Evolutionary conservation across 78 protist species (phyloP).

Genomic region (Chrysochromulina tobinii): DNA sequence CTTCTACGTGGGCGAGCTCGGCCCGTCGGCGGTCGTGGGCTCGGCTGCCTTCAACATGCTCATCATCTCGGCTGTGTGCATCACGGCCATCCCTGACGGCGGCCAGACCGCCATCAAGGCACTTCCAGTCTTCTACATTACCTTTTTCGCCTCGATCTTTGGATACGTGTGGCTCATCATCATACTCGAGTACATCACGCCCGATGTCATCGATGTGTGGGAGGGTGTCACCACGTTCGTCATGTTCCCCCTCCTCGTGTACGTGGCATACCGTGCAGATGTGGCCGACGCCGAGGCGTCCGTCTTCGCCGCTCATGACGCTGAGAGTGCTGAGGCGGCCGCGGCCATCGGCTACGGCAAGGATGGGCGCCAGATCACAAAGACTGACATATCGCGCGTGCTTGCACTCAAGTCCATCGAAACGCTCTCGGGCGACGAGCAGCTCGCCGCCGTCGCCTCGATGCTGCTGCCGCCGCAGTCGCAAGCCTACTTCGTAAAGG

Average conservation of each 20-base stretch:
- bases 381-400: too few species aligned
- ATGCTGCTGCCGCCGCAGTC: too few species aligned
- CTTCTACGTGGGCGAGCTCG: background rate
- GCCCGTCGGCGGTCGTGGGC: background rate
- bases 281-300: too few species aligned
- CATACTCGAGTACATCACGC: background rate
- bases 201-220: background rate
- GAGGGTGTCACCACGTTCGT: background rate
- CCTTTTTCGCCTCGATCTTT: background rate
- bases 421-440: too few species aligned
- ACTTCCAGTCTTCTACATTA: background rate
- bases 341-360: too few species aligned
- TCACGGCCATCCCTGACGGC: background rate
- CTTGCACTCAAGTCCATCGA: too few species aligned
- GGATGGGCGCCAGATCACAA: too few species aligned
- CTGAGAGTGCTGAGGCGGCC: background rate
- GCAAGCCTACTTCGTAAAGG: too few species aligned
- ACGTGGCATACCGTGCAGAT: background rate
- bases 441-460: too few species aligned
- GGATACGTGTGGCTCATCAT: background rate
- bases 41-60: background rate
- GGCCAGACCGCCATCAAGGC: background rate
- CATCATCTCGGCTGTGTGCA: background rate
- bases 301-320: too few species aligned
- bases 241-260: background rate